phyloP scores from a whole-genome alignment of 2,329 filamentous ascomycete species.

The Penicillium sp. region DNA sequence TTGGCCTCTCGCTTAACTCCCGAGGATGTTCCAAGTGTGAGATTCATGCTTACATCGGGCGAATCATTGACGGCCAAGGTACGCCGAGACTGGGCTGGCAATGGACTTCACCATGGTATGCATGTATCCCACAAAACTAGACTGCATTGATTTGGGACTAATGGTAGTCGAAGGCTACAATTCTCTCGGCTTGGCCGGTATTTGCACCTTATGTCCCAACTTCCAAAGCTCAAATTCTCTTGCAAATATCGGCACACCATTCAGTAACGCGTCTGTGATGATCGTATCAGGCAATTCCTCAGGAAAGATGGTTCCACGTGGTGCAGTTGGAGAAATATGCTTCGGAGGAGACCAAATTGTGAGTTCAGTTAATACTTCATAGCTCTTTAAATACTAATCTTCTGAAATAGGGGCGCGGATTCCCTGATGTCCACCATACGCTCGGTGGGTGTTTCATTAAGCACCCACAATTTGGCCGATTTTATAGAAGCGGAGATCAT shows the following conservation, averaged over 20 bases:
- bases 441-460: constrained; percentile 68
- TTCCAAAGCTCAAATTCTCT: constrained; percentile 61
- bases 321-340: constrained; percentile 78
- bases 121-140: background rate
- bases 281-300: constrained; percentile 53
- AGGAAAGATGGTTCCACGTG: constrained; percentile 62
- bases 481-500: constrained; percentile 82
- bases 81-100: constrained; percentile 66
- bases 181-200: constrained; percentile 79
- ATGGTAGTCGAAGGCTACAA: constrained; percentile 60
- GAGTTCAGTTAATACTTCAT: constrained; percentile 10
- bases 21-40: constrained; percentile 66
- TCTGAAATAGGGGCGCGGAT: background rate
- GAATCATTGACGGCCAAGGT: constrained; percentile 76
- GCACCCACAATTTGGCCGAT: constrained; percentile 66
- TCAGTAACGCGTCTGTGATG: constrained; percentile 75
- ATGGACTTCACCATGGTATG: constrained; percentile 68
- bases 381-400: background rate
- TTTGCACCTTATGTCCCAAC: constrained; percentile 70
- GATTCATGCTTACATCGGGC: constrained; percentile 78
- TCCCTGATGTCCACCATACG: constrained; percentile 40
- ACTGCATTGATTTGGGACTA: background rate
- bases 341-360: constrained; percentile 84
- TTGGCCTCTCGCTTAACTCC: constrained; percentile 76
- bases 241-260: constrained; percentile 73